These are phyloP conservation scores for Geranomyces michiganensis DNA, from an alignment of 192 early-diverging fungal genomes.

Conservation along the genomic window DNA sequence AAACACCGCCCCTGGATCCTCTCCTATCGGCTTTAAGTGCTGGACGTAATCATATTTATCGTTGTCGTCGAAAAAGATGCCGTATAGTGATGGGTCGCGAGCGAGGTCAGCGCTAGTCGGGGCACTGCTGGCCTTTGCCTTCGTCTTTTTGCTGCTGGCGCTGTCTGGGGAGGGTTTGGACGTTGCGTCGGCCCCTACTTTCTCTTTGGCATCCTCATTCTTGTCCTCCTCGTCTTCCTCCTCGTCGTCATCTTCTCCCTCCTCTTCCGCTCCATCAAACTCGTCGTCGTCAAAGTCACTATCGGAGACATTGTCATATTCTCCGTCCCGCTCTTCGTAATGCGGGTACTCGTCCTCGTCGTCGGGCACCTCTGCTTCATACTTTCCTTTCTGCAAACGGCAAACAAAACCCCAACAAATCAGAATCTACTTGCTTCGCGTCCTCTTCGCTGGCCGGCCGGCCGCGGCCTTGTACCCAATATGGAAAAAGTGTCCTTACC, in stretches of 20 bases:
- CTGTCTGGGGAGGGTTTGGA: not conserved
- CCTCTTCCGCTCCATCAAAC: conserved; percentile 34
- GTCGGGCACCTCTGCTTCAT: conserved; percentile 40
- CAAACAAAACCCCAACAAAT: not conserved
- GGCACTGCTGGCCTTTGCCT: not conserved
- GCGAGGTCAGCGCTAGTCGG: conserved; percentile 5
- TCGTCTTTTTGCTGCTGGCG: not conserved
- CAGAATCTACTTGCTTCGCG: no score
- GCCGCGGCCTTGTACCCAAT: no score
- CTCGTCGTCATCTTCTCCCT: conserved; percentile 41
- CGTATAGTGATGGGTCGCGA: conserved; percentile 79
- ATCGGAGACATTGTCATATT: conserved; percentile 29
- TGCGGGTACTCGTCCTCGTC: conserved; percentile 32
- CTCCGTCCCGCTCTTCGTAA: conserved; percentile 34
- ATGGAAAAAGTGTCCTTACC: conserved; percentile 32
- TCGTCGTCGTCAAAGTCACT: conserved; percentile 30
- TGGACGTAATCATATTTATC: conserved; percentile 90
- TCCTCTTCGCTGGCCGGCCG: no score
- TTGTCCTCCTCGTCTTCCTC: conserved; percentile 26
- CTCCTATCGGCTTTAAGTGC: conserved; percentile 85
- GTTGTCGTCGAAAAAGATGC: conserved; percentile 88
- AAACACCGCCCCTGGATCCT: conserved; percentile 72
- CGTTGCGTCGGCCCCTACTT: not conserved
- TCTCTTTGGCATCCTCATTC: conserved; percentile 17
- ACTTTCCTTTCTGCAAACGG: conserved; percentile 41